phyloP scores from a whole-genome alignment of 2,329 filamentous ascomycete genomes.

The Mycogone perniciosa region DNA sequence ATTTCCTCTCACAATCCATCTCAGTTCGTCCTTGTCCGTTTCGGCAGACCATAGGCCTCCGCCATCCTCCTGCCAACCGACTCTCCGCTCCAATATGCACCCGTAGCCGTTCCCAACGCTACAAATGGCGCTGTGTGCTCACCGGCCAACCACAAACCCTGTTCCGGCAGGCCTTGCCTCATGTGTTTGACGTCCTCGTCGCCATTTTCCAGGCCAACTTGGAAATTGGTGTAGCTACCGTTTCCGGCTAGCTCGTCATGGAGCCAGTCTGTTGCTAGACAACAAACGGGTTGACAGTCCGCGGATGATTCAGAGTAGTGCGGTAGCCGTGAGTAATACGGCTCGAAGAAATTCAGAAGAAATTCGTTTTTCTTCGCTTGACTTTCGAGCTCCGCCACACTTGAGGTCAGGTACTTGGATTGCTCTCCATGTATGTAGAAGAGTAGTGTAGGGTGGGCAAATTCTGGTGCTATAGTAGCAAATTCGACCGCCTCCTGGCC shows the following conservation, averaged over 20 bases:
- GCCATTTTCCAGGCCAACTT: conserved; percentile 62
- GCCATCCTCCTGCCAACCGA: conserved; percentile 61
- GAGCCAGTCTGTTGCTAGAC: conserved; percentile 71
- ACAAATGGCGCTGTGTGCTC: conserved; percentile 90
- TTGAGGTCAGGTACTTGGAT: conserved; percentile 46
- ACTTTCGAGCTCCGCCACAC: conserved; percentile 35
- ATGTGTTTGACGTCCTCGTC: conserved; percentile 65
- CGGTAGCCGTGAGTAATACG: conserved; percentile 72
- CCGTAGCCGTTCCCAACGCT: conserved; percentile 79
- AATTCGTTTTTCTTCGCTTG: conserved; percentile 45
- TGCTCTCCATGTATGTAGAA: conserved; percentile 72
- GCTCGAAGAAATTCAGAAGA: conserved; percentile 62
- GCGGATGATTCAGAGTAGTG: conserved; percentile 50
- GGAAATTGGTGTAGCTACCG: conserved; percentile 83
- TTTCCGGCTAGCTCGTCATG: conserved; percentile 72
- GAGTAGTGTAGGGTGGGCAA: conserved; percentile 71
- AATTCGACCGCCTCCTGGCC: conserved; percentile 73
- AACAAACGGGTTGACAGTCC: conserved; percentile 55
- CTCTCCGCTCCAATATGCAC: conserved; percentile 89
- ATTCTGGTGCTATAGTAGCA: conserved; percentile 51
- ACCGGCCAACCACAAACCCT: conserved; percentile 77
- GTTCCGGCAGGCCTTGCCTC: conserved; percentile 55
- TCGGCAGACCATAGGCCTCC: conserved; percentile 41
- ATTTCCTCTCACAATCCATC: background rate
- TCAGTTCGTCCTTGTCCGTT: background rate